Conservation (phyloP, 2,329 filamentous ascomycete genomes). For the Hypoxylon sp. region DNA sequence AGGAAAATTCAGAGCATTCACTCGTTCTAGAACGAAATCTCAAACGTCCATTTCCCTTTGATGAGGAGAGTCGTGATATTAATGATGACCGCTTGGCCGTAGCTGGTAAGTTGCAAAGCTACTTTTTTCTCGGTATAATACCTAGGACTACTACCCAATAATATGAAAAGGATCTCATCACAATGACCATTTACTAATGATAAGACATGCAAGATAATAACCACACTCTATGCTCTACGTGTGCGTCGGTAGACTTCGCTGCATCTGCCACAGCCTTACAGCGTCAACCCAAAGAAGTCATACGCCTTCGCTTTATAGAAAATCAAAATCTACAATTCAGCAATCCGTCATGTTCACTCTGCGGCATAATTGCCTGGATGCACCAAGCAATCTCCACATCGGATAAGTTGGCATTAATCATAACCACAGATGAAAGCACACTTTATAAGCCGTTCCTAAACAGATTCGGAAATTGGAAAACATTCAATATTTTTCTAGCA, state of each 20-base stretch:
- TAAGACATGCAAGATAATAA: neutral
- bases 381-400: neutral
- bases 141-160: neutral
- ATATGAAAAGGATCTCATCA: neutral
- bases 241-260: neutral
- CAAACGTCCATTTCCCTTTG: neutral
- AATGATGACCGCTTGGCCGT: neutral
- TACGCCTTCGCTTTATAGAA: neutral
- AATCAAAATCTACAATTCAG: neutral
- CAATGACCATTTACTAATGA: neutral
- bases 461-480: neutral
- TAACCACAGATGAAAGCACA: neutral
- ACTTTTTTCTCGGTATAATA: neutral
- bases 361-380: neutral
- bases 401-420: neutral
- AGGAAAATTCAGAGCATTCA: neutral
- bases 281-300: neutral
- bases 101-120: neutral
- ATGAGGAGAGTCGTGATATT: neutral
- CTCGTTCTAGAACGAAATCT: neutral
- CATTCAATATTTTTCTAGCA: neutral
- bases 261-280: neutral
- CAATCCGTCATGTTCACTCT: conserved; percentile 1
- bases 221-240: neutral
- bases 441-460: too few species aligned